Conservation (phyloP, 2,329 filamentous ascomycete species). For the Massarina eburnea region DNA sequence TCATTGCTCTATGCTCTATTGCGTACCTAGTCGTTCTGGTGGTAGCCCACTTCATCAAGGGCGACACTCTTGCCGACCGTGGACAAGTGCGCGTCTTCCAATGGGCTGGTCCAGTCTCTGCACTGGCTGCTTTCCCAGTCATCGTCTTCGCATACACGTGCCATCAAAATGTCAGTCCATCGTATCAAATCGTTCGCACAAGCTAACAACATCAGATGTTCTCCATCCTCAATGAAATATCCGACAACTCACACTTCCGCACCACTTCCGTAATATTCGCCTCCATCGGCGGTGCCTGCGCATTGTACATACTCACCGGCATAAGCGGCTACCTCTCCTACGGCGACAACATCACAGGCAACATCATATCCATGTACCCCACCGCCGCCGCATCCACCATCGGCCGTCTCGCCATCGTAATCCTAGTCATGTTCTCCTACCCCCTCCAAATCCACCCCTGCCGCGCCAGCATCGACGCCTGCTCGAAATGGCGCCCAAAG, state of each 20-base stretch:
- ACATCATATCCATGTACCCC: slow-evolving; percentile 76
- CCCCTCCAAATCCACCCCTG: slow-evolving; percentile 95
- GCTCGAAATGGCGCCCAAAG: slow-evolving; percentile 83
- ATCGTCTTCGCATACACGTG: slow-evolving; percentile 99
- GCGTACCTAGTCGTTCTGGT: slow-evolving; percentile 92
- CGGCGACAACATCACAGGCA: slow-evolving; percentile 83
- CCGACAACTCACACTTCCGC: slow-evolving; percentile 76
- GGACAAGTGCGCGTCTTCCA: slow-evolving; percentile 73
- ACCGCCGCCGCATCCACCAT: slow-evolving; percentile 84
- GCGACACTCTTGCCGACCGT: slow-evolving; percentile 73
- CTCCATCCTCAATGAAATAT: slow-evolving; percentile 93
- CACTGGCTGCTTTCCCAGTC: slow-evolving; percentile 85
- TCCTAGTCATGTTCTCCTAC: slow-evolving; percentile 95
- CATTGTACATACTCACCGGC: slow-evolving; percentile 85
- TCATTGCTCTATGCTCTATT: slow-evolving; percentile 89
- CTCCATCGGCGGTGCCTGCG: slow-evolving; percentile 86
- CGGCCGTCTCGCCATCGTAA: slow-evolving; percentile 90
- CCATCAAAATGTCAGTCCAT: slow-evolving; percentile 79
- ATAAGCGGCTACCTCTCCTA: slow-evolving; percentile 96
- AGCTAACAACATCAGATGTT: slow-evolving; percentile 71
- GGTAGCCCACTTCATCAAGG: slow-evolving; percentile 82
- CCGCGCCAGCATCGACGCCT: slow-evolving; percentile 89
- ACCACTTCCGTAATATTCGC: slow-evolving; percentile 77
- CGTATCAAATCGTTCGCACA: slow-evolving; percentile 3
- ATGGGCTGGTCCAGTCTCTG: slow-evolving; percentile 77